Base-by-base conservation (phyloP, 148 eudicot species). In the Chenopodium album region DNA sequence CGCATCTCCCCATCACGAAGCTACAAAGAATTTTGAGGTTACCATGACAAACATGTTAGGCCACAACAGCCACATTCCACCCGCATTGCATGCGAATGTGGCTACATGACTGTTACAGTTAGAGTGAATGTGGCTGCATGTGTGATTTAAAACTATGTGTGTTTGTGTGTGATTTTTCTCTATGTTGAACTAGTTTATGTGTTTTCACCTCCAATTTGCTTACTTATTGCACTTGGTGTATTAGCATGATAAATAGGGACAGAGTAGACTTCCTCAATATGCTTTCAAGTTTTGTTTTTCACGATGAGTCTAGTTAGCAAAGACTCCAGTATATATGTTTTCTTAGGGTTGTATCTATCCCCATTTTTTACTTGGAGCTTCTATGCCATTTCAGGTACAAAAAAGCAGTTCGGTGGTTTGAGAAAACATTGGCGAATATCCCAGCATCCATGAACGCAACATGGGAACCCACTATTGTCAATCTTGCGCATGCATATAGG, bases 401-500 rank as follows among this genome's bases (percentile, higher is more conserved):
- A 72, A 93, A 88, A 73, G 92, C 98, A 60, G 97, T 90, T 70
- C 85, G 87, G 87, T 95, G 98, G 98, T 92, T 95, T 88, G 92
- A 95, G 92, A 90, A 89, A 82, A 95, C 98, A 74, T 85, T 95
- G 88, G 84, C 88, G 63, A 89, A 63, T 77, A 78, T 92, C 81
- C 94, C 98, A 65, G 89, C 95, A 50, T 82, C 97, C 52, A 81
- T 90, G 76, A 89, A 83, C 81, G 94, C 89, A 83, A 88, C 88
- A 84, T 96, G 99, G 99, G 98, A 96, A 87, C 90, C 98, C 48
- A 96, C 99, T 50, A 67, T 96, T 54, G 92, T 91, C 81, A 96
- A 94, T 86, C 93, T 96, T 52, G 98, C 97, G 66, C 98, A 95
- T 85, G 87, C 97, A 23, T 80, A 90, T 73, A 86, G 98, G 80